phyloP scores from a whole-genome alignment of 2,329 filamentous ascomycete genomes.

The Teratosphaeriaceae sp. region DNA sequence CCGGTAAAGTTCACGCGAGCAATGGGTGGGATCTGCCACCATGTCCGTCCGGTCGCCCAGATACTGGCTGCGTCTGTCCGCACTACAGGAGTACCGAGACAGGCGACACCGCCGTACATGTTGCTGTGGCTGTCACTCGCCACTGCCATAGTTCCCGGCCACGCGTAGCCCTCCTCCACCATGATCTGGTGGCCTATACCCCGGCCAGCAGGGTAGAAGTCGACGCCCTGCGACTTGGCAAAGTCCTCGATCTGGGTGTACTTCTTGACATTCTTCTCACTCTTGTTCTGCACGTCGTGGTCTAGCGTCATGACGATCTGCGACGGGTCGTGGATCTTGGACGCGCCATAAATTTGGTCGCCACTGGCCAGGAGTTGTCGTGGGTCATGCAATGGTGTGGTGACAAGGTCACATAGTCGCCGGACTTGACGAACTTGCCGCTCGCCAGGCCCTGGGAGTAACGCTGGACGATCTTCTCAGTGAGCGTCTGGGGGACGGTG shows the following conservation, averaged over 20 bases:
- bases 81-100: conserved; percentile 73
- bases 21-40: conserved; percentile 84
- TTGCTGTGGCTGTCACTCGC: conserved; percentile 74
- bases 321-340: conserved; percentile 60
- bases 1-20: conserved; percentile 75
- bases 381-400: conserved; percentile 78
- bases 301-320: conserved; percentile 82
- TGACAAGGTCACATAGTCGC: conserved; percentile 75
- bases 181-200: conserved; percentile 91
- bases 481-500: conserved; percentile 65
- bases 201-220: conserved; percentile 68
- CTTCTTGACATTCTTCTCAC: conserved; percentile 71
- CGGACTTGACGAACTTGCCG: conserved; percentile 67
- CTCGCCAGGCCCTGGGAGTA: conserved; percentile 69
- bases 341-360: conserved; percentile 73
- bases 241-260: conserved; percentile 78
- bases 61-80: conserved; percentile 81
- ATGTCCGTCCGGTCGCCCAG: conserved; percentile 75
- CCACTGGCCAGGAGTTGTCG: conserved; percentile 73
- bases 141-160: conserved; percentile 78
- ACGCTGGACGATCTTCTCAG: conserved; percentile 85
- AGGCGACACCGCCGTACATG: conserved; percentile 75
- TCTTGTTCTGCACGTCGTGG: conserved; percentile 83
- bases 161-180: conserved; percentile 77
- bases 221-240: conserved; percentile 67